Evolutionary conservation across 495 filamentous ascomycete genomes (phyloP).

Genomic region (Penicillium daleae): DNA sequence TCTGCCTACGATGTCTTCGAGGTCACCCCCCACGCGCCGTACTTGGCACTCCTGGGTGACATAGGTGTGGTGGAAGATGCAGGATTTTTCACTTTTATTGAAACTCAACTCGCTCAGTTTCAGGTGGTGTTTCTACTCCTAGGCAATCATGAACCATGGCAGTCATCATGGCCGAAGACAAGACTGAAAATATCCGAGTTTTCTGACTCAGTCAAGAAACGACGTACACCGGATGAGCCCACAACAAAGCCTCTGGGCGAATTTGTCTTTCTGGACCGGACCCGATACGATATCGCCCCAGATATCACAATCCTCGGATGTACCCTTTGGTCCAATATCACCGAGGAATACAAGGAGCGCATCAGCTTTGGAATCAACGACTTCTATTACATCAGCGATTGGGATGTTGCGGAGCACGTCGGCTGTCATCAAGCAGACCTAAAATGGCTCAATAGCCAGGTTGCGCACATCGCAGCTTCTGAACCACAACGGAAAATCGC

Average conservation of each 20-base stretch:
- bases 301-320: constrained; percentile 53
- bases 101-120: constrained; percentile 48
- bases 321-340: constrained; percentile 33
- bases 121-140: constrained; percentile 53
- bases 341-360: constrained; percentile 21
- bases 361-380: constrained; percentile 48
- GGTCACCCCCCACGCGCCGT: constrained; percentile 47
- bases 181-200: constrained; percentile 29
- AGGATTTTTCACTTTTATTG: constrained; percentile 48
- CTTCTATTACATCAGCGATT: constrained; percentile 52
- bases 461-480: constrained; percentile 36
- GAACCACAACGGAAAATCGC: constrained; percentile 46
- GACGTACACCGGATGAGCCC: not conserved
- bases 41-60: constrained; percentile 61
- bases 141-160: constrained; percentile 62
- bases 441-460: constrained; percentile 54
- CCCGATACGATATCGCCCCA: constrained; percentile 39
- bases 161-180: constrained; percentile 42
- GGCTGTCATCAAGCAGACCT: constrained; percentile 46
- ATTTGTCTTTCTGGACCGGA: constrained; percentile 24
- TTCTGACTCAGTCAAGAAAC: constrained; percentile 20
- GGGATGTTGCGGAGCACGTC: constrained; percentile 50
- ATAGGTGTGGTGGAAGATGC: constrained; percentile 53
- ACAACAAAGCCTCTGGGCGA: not conserved
- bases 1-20: constrained; percentile 51